Percentiles rank a stretch among this genome's conserved stretches.
These are phyloP conservation scores for Starmerella ratchasimensis DNA, from an alignment of 805 yeast species.

Conservation along the genomic window DNA sequence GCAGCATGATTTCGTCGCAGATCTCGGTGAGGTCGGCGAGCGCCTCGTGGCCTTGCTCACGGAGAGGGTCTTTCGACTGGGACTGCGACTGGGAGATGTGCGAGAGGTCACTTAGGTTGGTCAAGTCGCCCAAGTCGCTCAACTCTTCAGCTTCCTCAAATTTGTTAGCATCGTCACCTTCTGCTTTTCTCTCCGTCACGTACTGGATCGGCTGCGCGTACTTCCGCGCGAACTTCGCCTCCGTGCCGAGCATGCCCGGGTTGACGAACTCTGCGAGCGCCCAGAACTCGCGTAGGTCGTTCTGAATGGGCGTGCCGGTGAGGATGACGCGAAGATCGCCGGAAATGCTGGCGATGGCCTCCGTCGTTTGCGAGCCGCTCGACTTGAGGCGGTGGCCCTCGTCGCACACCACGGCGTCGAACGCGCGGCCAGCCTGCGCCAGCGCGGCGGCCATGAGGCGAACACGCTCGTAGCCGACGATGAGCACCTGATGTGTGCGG, in stretches of 20 bases:
- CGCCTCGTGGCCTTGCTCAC: slow-evolving; percentile 41
- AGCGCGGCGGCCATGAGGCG: slow-evolving; percentile 29
- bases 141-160: background rate
- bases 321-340: slow-evolving; percentile 48
- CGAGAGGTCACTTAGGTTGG: no score
- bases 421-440: slow-evolving; percentile 14
- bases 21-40: slow-evolving; percentile 50
- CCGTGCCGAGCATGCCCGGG: slow-evolving; percentile 65
- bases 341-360: slow-evolving; percentile 42
- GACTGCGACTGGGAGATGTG: background rate
- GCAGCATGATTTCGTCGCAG: slow-evolving; percentile 52
- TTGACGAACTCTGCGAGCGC: slow-evolving; percentile 70
- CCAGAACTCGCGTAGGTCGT: slow-evolving; percentile 72
- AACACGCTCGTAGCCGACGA: slow-evolving; percentile 80
- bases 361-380: slow-evolving; percentile 54
- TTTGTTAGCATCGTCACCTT: background rate
- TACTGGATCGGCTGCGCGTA: slow-evolving; percentile 52
- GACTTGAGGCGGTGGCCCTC: slow-evolving; percentile 89
- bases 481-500: slow-evolving; percentile 61
- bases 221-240: slow-evolving; percentile 33
- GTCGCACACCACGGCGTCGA: slow-evolving; percentile 76
- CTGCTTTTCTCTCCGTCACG: background rate
- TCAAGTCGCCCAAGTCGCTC: background rate
- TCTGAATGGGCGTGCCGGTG: slow-evolving; percentile 90
- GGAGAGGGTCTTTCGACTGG: background rate